A percentile compares a stretch with the other conserved stretches of the same genome.
Conservation (phyloP, 2,329 filamentous ascomycete genomes). For the Beauveria sp. region DNA sequence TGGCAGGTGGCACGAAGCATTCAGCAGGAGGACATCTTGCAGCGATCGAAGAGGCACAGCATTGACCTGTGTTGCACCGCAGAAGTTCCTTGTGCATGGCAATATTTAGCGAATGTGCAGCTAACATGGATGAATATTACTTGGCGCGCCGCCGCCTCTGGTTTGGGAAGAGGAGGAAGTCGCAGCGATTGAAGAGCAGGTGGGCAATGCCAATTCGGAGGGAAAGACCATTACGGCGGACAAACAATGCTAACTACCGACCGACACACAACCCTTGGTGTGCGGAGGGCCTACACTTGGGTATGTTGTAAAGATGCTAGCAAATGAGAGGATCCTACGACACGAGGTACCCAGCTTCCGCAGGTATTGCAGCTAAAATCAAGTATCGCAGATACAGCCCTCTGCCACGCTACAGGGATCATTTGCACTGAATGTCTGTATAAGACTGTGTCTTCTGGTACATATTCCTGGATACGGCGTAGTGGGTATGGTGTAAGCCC, state of each 20-base stretch:
- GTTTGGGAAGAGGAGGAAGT: neutral
- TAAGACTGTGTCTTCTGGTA: too few relatives aligned
- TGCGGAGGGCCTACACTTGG: too few relatives aligned
- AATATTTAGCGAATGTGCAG: neutral
- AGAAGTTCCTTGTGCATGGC: neutral
- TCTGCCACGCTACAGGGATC: too few relatives aligned
- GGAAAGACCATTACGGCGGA: too few relatives aligned
- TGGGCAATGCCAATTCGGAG: neutral
- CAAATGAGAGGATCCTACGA: too few relatives aligned
- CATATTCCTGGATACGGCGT: neutral
- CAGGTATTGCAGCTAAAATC: too few relatives aligned
- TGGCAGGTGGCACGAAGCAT: slow-evolving; percentile 1
- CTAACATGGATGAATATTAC: neutral
- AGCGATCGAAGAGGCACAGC: slow-evolving; percentile 1
- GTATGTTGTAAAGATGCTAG: too few relatives aligned
- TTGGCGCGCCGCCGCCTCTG: neutral
- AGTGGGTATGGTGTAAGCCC: neutral
- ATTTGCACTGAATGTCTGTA: too few relatives aligned
- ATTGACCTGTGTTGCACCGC: neutral
- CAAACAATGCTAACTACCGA: neutral
- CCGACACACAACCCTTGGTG: too few relatives aligned
- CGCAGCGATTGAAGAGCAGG: neutral
- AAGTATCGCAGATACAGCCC: too few relatives aligned
- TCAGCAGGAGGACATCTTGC: neutral
- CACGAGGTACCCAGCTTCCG: too few relatives aligned